A percentile compares a stretch with the other conserved stretches of the same genome.
phyloP scores from a whole-genome alignment of 1,139 yeast species.

The Sugiyamaella sp. region DNA sequence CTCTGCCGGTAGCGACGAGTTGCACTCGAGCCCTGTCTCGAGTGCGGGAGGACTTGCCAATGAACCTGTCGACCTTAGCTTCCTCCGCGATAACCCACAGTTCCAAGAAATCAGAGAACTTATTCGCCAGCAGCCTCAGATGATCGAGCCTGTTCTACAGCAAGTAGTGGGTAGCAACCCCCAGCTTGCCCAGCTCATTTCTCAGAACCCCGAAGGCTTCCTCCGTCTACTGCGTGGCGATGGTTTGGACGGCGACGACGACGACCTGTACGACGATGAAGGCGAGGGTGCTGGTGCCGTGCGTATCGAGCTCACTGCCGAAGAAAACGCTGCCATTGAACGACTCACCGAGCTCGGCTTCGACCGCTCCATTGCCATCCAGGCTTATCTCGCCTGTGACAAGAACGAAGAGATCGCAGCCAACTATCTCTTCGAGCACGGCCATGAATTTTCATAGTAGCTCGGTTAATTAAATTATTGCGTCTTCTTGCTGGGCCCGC shows the following conservation, averaged over 20 bases:
- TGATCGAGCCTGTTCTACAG: conserved; percentile 81
- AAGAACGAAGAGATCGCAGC: conserved; percentile 97
- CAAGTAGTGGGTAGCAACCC: conserved; percentile 86
- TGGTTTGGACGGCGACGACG: conserved; percentile 45
- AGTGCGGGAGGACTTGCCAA: conserved; percentile 30
- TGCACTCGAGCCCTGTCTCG: conserved; percentile 26
- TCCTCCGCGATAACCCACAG: conserved; percentile 49
- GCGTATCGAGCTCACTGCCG: conserved; percentile 69
- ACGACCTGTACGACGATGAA: conserved; percentile 45
- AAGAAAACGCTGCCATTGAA: conserved; percentile 84
- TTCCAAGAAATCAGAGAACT: conserved; percentile 71
- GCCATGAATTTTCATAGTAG: conserved; percentile 37
- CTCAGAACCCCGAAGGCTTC: conserved; percentile 85
- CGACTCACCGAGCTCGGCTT: conserved; percentile 93
- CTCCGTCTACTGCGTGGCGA: conserved; percentile 62
- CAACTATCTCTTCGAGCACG: conserved; percentile 69
- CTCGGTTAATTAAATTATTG: conserved; percentile 6
- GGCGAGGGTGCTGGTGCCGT: conserved; percentile 46
- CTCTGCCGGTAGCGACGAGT: conserved; percentile 40
- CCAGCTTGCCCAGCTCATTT: conserved; percentile 73
- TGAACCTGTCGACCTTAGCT: conserved; percentile 41
- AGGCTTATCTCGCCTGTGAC: conserved; percentile 97
- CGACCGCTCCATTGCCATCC: conserved; percentile 82
- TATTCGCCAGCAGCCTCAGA: conserved; percentile 84
- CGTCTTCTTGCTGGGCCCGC: no score